phyloP scores from a whole-genome alignment of 2,329 filamentous ascomycete species.

The Talaromyces sp. region DNA sequence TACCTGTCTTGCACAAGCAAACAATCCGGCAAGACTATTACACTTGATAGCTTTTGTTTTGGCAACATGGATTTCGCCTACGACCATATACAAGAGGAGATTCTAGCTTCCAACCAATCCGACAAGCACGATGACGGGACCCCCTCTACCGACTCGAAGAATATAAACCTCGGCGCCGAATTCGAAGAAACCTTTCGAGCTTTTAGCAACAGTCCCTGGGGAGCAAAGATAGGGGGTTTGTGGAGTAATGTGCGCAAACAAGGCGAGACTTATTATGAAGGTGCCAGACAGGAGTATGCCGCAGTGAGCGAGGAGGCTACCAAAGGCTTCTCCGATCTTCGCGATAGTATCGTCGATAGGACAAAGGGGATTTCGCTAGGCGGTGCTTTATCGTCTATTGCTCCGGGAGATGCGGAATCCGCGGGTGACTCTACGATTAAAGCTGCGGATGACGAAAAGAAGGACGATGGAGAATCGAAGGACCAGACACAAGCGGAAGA shows the following conservation, averaged over 20 bases:
- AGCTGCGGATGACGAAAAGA: conserved; percentile 23
- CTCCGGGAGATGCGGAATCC: conserved; percentile 21
- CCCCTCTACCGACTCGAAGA: conserved; percentile 31
- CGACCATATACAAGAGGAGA: conserved; percentile 90
- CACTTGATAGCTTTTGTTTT: background rate
- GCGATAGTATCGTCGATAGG: conserved; percentile 64
- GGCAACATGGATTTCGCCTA: conserved; percentile 85
- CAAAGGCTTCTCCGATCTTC: conserved; percentile 71
- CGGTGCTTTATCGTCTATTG: conserved; percentile 26
- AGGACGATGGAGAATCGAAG: conserved; percentile 24
- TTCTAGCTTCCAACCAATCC: conserved; percentile 55
- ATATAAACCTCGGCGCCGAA: conserved; percentile 70
- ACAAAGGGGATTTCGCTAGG: conserved; percentile 70
- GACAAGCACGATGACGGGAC: conserved; percentile 45
- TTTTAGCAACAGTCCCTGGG: conserved; percentile 88
- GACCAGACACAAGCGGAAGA: conserved; percentile 17
- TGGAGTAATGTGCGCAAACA: conserved; percentile 92
- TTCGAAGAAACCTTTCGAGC: conserved; percentile 94
- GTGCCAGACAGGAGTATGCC: conserved; percentile 74
- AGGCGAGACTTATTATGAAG: conserved; percentile 84
- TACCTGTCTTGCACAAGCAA: background rate
- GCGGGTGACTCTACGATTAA: conserved; percentile 31
- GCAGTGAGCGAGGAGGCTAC: conserved; percentile 76
- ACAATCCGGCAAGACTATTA: too few relatives aligned
- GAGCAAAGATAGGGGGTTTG: conserved; percentile 79